Conservation (phyloP, 192 early-diverging fungal genomes). For the Coemansia sp. region DNA sequence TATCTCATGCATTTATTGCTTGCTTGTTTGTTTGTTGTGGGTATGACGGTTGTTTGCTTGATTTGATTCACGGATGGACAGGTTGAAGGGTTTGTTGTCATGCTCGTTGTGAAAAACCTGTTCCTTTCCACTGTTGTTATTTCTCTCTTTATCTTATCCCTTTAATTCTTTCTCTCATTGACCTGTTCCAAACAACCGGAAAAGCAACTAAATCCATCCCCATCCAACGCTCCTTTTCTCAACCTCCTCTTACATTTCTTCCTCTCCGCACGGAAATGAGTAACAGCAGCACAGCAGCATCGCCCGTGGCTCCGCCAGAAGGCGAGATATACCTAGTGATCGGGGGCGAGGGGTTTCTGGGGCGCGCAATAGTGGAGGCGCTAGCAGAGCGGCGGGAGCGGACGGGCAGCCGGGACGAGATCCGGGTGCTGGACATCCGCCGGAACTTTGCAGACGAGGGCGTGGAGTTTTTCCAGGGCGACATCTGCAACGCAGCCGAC, state of each 20-base stretch:
- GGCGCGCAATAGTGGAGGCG: conserved; percentile 71
- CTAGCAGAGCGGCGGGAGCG: conserved; percentile 59
- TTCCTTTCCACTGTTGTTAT: not conserved
- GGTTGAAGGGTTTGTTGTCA: not conserved
- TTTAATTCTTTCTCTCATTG: not conserved
- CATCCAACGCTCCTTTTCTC: not conserved
- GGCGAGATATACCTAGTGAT: conserved; percentile 66
- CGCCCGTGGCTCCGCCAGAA: conserved; percentile 6
- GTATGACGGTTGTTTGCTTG: no score
- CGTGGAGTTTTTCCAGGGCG: conserved; percentile 58
- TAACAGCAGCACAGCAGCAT: conserved; percentile 1
- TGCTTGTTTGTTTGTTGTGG: no score
- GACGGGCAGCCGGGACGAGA: conserved; percentile 45
- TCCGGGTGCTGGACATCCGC: conserved; percentile 84
- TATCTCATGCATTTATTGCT: no score
- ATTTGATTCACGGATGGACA: no score
- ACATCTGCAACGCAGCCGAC: conserved; percentile 57
- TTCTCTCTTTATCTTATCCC: not conserved
- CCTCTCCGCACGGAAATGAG: not conserved
- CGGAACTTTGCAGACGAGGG: conserved; percentile 53
- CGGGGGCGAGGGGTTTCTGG: conserved; percentile 89
- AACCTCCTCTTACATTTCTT: not conserved
- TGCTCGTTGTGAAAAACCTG: not conserved
- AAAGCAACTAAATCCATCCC: no score
- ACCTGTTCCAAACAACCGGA: no score